A percentile compares a stretch with the other conserved stretches of the same genome.
These are phyloP conservation scores for Strobilomyces confusus DNA, from an alignment of 768 basidiomycete species.

Conservation along the genomic window DNA sequence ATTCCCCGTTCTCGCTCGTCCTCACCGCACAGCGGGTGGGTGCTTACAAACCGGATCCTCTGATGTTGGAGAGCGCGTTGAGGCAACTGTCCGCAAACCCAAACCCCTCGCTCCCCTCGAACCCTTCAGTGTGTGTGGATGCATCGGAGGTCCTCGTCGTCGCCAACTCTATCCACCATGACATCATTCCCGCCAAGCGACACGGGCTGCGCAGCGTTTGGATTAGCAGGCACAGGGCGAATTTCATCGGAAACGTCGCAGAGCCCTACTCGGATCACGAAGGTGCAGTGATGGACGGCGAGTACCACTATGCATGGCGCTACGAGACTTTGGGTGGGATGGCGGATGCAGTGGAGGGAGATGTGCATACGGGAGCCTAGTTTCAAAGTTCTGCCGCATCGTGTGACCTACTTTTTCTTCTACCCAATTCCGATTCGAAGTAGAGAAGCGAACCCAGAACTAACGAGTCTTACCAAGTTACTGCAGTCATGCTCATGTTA, in stretches of 20 bases:
- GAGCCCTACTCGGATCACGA: conserved; percentile 29
- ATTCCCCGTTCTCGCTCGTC: conserved; percentile 61
- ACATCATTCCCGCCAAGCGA: conserved; percentile 57
- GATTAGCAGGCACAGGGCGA: conserved; percentile 48
- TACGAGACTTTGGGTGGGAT: conserved; percentile 60
- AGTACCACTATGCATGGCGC: conserved; percentile 42
- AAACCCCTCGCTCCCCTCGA: conserved; percentile 17
- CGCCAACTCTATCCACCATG: conserved; percentile 65
- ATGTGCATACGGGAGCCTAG: conserved; percentile 13
- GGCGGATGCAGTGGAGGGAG: conserved; percentile 54
- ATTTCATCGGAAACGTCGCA: conserved; percentile 23
- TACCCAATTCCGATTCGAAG: background rate
- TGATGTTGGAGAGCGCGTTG: conserved; percentile 34
- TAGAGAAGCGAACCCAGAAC: background rate
- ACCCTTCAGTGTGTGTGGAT: conserved; percentile 26
- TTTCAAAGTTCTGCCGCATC: background rate
- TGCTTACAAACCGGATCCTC: conserved; percentile 65
- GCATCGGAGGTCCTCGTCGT: conserved; percentile 52
- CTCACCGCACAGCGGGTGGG: conserved; percentile 70
- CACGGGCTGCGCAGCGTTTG: conserved; percentile 59
- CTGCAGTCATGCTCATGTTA: no score
- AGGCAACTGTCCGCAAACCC: conserved; percentile 23
- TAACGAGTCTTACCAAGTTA: no score
- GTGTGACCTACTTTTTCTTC: background rate
- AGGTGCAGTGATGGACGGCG: conserved; percentile 14